Evolutionary conservation across 148 eudicot genomes (phyloP).

Genomic region (Salicornia ramosissima): DNA sequence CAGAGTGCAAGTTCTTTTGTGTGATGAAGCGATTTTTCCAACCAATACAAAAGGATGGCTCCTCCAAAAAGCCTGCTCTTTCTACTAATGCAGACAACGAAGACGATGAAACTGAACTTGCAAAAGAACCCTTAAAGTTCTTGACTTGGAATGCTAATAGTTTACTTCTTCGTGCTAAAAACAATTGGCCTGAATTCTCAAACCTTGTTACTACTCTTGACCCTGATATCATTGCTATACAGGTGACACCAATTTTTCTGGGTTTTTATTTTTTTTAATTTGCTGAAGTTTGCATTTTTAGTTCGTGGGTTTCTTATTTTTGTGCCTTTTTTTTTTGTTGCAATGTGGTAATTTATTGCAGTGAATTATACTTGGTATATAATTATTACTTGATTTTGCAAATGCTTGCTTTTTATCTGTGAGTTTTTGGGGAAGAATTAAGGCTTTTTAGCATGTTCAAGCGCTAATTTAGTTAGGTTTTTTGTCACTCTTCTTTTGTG

Average conservation of each 20-base stretch:
- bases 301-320: constrained; percentile 6
- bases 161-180: constrained; percentile 79
- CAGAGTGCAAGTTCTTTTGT: no score
- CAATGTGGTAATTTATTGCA: neutral
- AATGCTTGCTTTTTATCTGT: neutral
- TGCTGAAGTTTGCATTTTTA: constrained; percentile 11
- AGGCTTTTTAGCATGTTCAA: neutral
- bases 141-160: constrained; percentile 98
- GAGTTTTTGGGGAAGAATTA: neutral
- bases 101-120: constrained; percentile 10
- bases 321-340: neutral
- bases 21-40: constrained; percentile 76
- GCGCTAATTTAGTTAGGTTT: constrained; percentile 4
- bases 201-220: constrained; percentile 57
- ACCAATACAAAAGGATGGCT: constrained; percentile 71
- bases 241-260: constrained; percentile 37
- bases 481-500: no score
- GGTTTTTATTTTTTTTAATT: constrained; percentile 15
- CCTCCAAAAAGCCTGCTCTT: constrained; percentile 61
- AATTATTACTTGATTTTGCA: neutral
- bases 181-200: constrained; percentile 72
- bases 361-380: neutral
- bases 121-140: constrained; percentile 75
- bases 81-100: constrained; percentile 29
- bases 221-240: constrained; percentile 90